Evolutionary conservation across 1,284 basidiomycete species (phyloP).

Genomic region (Sporisorium reilianum): DNA sequence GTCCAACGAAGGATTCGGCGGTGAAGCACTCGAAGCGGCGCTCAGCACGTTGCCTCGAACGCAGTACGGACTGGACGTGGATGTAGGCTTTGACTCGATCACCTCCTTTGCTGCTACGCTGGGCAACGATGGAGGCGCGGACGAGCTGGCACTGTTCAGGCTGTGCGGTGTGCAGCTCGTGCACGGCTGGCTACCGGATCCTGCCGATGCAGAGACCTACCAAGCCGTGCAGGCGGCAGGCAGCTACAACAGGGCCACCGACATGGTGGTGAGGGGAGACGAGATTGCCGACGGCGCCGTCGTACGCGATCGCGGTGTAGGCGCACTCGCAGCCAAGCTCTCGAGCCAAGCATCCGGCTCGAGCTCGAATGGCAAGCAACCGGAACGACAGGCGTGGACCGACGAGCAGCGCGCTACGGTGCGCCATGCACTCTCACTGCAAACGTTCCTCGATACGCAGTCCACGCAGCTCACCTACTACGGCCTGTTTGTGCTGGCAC

Average conservation of each 20-base stretch:
- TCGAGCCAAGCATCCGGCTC: constrained; percentile 75
- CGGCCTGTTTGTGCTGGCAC: constrained; percentile 73
- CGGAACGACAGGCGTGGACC: constrained; percentile 27
- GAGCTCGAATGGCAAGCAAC: constrained; percentile 70
- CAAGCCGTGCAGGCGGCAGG: constrained; percentile 73
- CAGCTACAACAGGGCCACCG: constrained; percentile 74
- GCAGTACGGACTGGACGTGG: constrained; percentile 74
- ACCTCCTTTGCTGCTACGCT: constrained; percentile 42
- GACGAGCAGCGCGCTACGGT: constrained; percentile 27
- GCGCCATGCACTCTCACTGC: constrained; percentile 41
- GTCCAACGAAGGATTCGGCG: constrained; percentile 62
- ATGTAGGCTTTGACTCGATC: constrained; percentile 55
- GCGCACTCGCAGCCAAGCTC: constrained; percentile 70
- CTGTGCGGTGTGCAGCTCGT: constrained; percentile 83
- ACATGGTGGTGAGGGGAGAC: constrained; percentile 81
- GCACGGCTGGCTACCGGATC: constrained; percentile 92
- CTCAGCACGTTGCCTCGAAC: constrained; percentile 85
- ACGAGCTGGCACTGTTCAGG: constrained; percentile 85
- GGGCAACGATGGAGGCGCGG: constrained; percentile 71
- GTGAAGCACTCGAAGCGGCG: constrained; percentile 78
- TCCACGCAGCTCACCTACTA: constrained; percentile 87
- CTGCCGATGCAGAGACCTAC: constrained; percentile 75
- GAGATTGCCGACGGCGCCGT: constrained; percentile 76
- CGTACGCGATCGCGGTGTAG: constrained; percentile 30
- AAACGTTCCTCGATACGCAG: constrained; percentile 76